phyloP scores from a whole-genome alignment of 2,329 filamentous ascomycete species.

The Fusarium dlaminii region DNA sequence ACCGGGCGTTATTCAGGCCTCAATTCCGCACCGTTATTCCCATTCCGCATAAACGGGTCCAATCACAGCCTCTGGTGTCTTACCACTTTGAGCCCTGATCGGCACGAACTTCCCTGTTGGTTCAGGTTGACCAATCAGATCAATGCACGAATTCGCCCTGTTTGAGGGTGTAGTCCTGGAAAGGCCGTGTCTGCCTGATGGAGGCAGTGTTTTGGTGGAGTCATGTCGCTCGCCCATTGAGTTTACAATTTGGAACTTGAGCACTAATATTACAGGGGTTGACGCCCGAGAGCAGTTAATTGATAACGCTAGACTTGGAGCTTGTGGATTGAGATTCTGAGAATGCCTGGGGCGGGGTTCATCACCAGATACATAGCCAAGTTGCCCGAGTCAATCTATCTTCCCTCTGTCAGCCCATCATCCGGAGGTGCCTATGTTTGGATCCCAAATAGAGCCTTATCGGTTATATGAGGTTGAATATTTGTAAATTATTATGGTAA shows the following conservation, averaged over 20 bases:
- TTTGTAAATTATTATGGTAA: neutral
- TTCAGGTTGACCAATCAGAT: neutral
- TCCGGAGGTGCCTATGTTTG: neutral
- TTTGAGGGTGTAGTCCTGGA: slow-evolving; percentile 5
- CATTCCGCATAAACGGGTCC: neutral
- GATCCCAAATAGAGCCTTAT: neutral
- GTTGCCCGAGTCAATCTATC: neutral
- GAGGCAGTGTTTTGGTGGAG: neutral
- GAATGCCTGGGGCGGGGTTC: slow-evolving; percentile 7
- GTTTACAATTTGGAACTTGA: neutral
- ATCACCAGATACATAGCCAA: neutral
- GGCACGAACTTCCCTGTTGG: neutral
- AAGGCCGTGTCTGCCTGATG: slow-evolving; percentile 2
- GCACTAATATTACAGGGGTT: neutral
- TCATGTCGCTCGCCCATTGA: neutral
- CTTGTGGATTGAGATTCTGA: neutral
- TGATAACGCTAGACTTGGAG: neutral
- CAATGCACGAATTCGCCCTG: neutral
- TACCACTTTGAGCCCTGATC: neutral
- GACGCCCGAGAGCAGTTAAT: neutral
- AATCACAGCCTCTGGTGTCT: neutral
- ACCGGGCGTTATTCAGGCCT: neutral
- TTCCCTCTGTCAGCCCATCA: neutral
- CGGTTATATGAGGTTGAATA: neutral
- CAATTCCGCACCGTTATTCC: neutral